Conservation (phyloP, 441 rosid species). For the Melastoma candidum region DNA sequence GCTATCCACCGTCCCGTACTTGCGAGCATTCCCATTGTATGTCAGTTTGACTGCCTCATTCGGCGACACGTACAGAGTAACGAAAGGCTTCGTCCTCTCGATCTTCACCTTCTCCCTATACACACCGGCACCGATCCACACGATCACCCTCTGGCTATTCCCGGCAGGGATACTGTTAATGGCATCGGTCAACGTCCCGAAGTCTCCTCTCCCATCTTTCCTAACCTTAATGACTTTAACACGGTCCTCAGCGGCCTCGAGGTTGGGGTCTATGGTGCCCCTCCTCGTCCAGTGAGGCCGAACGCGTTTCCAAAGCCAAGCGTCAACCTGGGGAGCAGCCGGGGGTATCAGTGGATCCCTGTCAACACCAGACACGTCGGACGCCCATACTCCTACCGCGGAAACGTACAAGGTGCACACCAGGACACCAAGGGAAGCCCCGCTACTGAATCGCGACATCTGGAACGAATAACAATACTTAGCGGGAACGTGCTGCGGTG, state of each 20-base stretch:
- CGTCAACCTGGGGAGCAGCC: too few species aligned
- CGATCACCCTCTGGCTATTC: neutral
- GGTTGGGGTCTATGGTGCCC: constrained; percentile 5
- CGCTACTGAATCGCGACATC: too few species aligned
- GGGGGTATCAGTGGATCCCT: too few species aligned
- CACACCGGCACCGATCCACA: constrained; percentile 1
- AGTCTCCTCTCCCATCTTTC: neutral
- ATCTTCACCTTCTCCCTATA: constrained; percentile 3
- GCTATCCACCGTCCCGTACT: constrained; percentile 8
- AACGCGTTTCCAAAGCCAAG: too few species aligned
- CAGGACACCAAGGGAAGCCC: too few species aligned
- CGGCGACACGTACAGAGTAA: constrained; percentile 7
- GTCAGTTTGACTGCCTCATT: neutral
- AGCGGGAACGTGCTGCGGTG: too few species aligned
- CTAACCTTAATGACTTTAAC: neutral
- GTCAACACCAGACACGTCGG: too few species aligned
- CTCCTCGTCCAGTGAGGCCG: too few species aligned
- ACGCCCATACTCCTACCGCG: too few species aligned
- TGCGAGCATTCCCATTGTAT: neutral
- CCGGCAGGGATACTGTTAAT: constrained; percentile 1
- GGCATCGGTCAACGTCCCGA: constrained; percentile 2
- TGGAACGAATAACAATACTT: too few species aligned
- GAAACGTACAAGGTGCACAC: too few species aligned
- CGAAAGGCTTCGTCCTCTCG: constrained; percentile 4
- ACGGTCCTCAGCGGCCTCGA: constrained; percentile 1